phyloP scores from a whole-genome alignment of 2,329 filamentous ascomycete species.

The Emmonsiellopsis sp. region DNA sequence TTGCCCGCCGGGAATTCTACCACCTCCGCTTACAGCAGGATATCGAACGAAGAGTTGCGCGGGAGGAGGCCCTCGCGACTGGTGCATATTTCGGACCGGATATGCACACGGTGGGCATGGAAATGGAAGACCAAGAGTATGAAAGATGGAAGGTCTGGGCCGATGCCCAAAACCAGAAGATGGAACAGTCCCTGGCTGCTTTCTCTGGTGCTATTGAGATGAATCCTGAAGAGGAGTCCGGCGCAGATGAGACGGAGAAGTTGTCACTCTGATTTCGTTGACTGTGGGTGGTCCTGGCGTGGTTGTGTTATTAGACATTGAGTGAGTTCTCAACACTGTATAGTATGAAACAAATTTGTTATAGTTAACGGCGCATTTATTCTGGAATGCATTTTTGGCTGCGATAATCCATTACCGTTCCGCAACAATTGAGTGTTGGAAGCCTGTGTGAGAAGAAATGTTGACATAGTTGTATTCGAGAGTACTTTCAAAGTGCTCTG shows the following conservation, averaged over 20 bases:
- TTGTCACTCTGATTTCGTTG: background rate
- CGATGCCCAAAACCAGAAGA: conserved; percentile 38
- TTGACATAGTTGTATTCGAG: too few species aligned
- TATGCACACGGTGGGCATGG: conserved; percentile 65
- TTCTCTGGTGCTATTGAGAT: conserved; percentile 20
- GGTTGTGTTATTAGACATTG: background rate
- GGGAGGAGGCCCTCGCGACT: conserved; percentile 75
- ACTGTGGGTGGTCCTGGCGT: background rate
- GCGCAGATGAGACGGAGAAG: conserved; percentile 4
- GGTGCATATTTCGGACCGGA: conserved; percentile 83
- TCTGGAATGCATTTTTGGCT: background rate
- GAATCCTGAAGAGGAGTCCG: conserved; percentile 1
- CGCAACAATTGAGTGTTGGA: too few species aligned
- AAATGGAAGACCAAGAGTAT: conserved; percentile 68
- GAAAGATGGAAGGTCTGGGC: conserved; percentile 85
- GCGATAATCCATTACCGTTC: background rate
- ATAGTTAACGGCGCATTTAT: background rate
- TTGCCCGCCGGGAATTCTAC: conserved; percentile 85
- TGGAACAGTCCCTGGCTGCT: conserved; percentile 39
- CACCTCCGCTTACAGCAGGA: conserved; percentile 70
- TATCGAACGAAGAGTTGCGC: conserved; percentile 68
- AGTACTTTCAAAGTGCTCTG: too few species aligned
- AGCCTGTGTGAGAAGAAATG: too few species aligned
- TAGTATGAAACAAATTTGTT: background rate
- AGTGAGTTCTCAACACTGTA: background rate